These are phyloP conservation scores for Hypoxylon sp. DNA, from an alignment of 2,329 filamentous ascomycete species.

Conservation along the genomic window DNA sequence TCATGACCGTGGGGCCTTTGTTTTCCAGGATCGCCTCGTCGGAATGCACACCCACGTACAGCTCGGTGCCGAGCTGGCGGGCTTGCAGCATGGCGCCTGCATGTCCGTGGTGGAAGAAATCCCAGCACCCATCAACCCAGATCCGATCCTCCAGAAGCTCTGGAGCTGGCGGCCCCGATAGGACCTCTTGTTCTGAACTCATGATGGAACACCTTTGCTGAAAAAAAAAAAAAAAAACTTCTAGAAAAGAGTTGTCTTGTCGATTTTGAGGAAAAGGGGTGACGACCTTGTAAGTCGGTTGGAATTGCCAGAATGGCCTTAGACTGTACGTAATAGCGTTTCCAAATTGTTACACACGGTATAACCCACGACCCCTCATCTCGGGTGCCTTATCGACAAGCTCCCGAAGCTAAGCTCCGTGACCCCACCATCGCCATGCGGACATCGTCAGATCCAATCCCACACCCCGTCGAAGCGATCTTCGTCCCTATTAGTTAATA, in stretches of 20 bases:
- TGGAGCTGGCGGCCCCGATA: slow-evolving; percentile 60
- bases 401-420: slow-evolving; percentile 29
- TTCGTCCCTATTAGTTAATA: slow-evolving; percentile 7
- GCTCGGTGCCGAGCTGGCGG: slow-evolving; percentile 87
- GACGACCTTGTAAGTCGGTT: slow-evolving; percentile 4
- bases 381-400: slow-evolving; percentile 40
- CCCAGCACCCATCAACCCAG: slow-evolving; percentile 99
- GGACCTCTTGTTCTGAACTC: slow-evolving; percentile 49
- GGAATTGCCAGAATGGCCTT: slow-evolving; percentile 6
- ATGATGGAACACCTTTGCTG: slow-evolving; percentile 25
- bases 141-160: slow-evolving; percentile 79
- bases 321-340: slow-evolving; percentile 5
- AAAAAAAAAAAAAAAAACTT: neutral
- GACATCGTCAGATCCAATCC: slow-evolving; percentile 21
- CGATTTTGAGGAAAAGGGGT: slow-evolving; percentile 6
- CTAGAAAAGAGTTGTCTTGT: neutral
- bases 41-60: slow-evolving; percentile 93
- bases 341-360: slow-evolving; percentile 6
- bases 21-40: slow-evolving; percentile 96
- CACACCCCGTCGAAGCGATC: slow-evolving; percentile 11
- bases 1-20: slow-evolving; percentile 99
- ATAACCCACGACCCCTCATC: slow-evolving; percentile 36
- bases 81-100: slow-evolving; percentile 97
- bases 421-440: slow-evolving; percentile 38
- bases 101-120: slow-evolving; percentile 99